Evolutionary conservation across 2,329 filamentous ascomycete genomes (phyloP).

Genomic region (Penicillium brasilianum): DNA sequence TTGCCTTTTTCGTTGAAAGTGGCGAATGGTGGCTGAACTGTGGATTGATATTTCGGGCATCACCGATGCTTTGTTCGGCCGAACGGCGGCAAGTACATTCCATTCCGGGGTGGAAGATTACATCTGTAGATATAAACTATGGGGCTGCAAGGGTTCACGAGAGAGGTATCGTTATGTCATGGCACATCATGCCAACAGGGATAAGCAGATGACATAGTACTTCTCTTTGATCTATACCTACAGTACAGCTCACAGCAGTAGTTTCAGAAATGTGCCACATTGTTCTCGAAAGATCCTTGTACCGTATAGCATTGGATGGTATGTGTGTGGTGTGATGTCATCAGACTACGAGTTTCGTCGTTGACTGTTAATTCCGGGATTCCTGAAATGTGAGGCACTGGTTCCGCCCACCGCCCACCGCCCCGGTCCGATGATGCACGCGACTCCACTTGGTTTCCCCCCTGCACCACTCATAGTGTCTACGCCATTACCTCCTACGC

Average conservation of each 20-base stretch:
- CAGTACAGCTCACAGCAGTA: too few species aligned
- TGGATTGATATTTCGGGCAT: background rate
- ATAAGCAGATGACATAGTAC: background rate
- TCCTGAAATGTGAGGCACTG: slow-evolving; percentile 1
- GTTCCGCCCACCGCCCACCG: background rate
- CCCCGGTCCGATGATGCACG: background rate
- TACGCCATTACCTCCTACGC: background rate
- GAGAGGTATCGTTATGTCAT: background rate
- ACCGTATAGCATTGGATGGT: background rate
- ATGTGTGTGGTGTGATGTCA: slow-evolving; percentile 2
- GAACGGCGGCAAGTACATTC: background rate
- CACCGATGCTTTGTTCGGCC: background rate
- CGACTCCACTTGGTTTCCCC: background rate
- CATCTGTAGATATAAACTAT: background rate
- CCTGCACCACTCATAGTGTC: background rate
- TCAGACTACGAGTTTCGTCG: background rate
- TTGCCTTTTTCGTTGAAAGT: background rate
- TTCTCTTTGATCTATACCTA: too few species aligned
- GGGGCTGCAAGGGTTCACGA: background rate
- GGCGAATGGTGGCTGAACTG: background rate
- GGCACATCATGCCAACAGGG: background rate
- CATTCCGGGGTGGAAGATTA: background rate
- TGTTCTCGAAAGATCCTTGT: background rate
- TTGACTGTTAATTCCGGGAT: background rate
- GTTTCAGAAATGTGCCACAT: background rate